Evolutionary conservation across 768 basidiomycete genomes (phyloP), one percentile per base, ranked within the genome.

Genomic region (Podaxis rugospora): DNA sequence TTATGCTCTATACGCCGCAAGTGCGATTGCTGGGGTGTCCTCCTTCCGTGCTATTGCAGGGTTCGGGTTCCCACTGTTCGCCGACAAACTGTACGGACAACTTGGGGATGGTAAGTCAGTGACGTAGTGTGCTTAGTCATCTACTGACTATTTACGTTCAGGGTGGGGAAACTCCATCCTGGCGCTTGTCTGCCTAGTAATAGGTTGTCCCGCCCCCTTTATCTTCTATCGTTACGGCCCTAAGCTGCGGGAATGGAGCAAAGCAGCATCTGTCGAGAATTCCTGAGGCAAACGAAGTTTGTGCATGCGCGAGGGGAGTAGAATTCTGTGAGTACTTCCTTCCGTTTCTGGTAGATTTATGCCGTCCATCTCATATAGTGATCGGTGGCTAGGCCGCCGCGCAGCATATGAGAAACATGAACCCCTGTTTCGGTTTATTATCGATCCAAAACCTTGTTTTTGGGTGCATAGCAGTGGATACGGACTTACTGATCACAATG

Each of bases 1-100:
- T 0, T 90, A 88, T 68, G 82, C 86, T 0, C 70, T 88, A 1
- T 77, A 89, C 63, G 85, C 88, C 44, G 86, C 88, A 5, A 89
- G 86, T 53, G 87, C 81, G 1, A 73, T 84, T n/a, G 83, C 85
- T 0, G 85, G 83, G 0, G 80, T 83, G 28, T 69, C 81, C 0
- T 84, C 75, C 66, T 72, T 87, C 62, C 76, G 87, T 47, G 82
- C 83, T 1, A 65, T 87, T 2, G 80, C 82, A 3, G 87, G 86
- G 2, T 87, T 85, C 52, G 81, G 78, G 10, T 87, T 89, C 67
- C 87, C 87, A 5, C 70, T 88, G 32, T 88, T 88, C 64, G 84
- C 82, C 3, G 83, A 83, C 55, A 73, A 78, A 49, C 82, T 87
- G 78, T 87, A 80, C 66, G 71, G 69, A 9, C 70, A 71, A 39